Evolutionary conservation across 164 flowering plant genomes (phyloP), one percentile per base, ranked within the genome.

Genomic region (Magnolia sinica): DNA sequence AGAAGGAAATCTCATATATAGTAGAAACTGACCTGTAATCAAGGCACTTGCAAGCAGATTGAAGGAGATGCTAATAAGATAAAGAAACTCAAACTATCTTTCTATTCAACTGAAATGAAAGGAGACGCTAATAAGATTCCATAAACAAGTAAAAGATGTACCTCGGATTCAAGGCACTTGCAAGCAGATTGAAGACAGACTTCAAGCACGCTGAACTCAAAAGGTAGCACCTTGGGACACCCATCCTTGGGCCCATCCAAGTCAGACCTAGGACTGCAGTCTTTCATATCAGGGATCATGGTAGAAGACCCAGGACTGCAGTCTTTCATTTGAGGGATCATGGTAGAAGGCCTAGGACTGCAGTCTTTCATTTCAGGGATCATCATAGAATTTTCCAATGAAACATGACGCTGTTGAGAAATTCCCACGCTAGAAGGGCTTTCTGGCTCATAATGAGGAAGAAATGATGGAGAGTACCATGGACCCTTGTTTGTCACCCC

Each of bases 111-210:
- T 13, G 22, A 7, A 20, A 65, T 9, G 13, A 66, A 66, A 66
- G 69, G 31, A 8, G 31, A 9, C 6, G 69, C 20, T 24, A 29
- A 29, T 8, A 4, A 14, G 7, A 68, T 68, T 68, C 29, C 71
- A 24, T 68, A 11, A 31, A 65, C 45, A 37, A 37, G 45, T 37
- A 4, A 37, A 37, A 64, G 10, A 64, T 45, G 37, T 75, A 86
- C 88, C 87, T 86, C 88, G 29, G 81, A 74, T 58, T 84, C 88
- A 79, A 86, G 81, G 74, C 87, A 81, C 75, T 78, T 81, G 64
- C 88, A 86, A 73, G 88, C 82, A 74, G 78, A 84, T 81, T 86
- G 85, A 71, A 84, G 85, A 63, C 87, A 84, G 70, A 83, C 87
- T 81, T 86, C 88, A 64, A 86, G 87, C 23, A 84, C 84, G 77